Evolutionary conservation across 2,329 filamentous ascomycete species (phyloP), one percentile per base, ranked within the genome.

Genomic region (Drechmeria coniospora): DNA sequence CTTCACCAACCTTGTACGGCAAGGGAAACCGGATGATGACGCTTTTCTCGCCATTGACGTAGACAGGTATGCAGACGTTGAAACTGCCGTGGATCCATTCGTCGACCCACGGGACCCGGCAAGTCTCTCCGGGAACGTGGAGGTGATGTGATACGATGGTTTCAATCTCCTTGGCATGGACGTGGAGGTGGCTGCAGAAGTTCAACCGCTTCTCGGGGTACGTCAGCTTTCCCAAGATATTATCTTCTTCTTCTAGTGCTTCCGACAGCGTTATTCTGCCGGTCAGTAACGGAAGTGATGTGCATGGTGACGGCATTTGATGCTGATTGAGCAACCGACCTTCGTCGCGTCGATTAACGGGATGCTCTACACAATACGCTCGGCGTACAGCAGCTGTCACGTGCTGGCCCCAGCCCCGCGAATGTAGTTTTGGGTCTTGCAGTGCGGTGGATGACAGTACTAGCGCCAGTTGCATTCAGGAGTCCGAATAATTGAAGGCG

Each of bases 1-100:
- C 31, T 29, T 59, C 57, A 8, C 54, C 56, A 5, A 55, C 36
- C 27, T 50, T 50, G 34, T 47, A 48, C 15, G 47, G 48, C 32
- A 53, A 33, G 27, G 52, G 43, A 27, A 49, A 44, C 13, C 46
- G 41, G 22, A 50, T 32, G 8, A 45, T 32, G 25, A 25, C 16
- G 10, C 15, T 14, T n/a, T n/a, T n/a, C n/a, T n/a, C n/a, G n/a
- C n/a, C 10, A 17, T 20, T 15, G 21, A 42, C 31, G 8, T 22
- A 26, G 19, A 53, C 27, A 8, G 46, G 46, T 18, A 54, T 38
- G 30, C 46, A 54, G 24, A 51, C 39, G 32, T 56, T 57, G 32
- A 53, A 55, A 31, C 39, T 45, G 6, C 51, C 51, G 21, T 38
- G 29, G 19, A 46, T 37, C 50, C 51, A 51, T 20, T 45, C 35